Base-by-base conservation (phyloP, 2,329 filamentous ascomycete genomes). In the Aspergillus awamori region DNA sequence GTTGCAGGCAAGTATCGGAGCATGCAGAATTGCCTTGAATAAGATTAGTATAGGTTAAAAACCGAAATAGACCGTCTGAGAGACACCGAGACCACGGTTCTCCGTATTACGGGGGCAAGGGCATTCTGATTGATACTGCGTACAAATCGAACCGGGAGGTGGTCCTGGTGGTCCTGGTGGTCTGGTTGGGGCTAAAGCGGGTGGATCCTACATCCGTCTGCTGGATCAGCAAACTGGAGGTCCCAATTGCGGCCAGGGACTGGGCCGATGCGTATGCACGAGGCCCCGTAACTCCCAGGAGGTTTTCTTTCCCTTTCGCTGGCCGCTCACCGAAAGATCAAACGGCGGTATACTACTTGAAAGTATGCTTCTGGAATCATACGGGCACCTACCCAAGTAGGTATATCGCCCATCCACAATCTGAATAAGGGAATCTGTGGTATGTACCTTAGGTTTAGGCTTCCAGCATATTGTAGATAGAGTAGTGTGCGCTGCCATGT, bases 261-360 rank as follows among this genome's bases (percentile, higher is more conserved):
- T 45, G 41, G 53, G 53, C 41, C 52, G 36, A 38, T 53, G 53
- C 38, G 38, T 55, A 43, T 55, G 53, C 53, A 55, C 53, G 53
- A 55, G 53, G 53, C 53, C 33, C 24, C 26, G 38, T 47, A 20
- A 28, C 10, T 45, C 30, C 39, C 1, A 20, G 53, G 53, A 55
- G 33, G 11, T 13, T 36, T 55, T 36, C 22, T 30, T 30, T 30
- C 28, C 28, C 10, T 11, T 30, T 54, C 15, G 33, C 33, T 41
- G 33, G 22, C 24, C 24, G 38, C 53, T 56, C 53, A 56, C 53
- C 53, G 53, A 56, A 56, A 56, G 53, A 56, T 56, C 39, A 45
- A 56, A 28, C 53, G 33, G 53, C 53, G 53, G 53, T 55, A 43
- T 56, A 36, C 33, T 36, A 36, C 33, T 5, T 36, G 33, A 15